These are phyloP conservation scores for Soucietia sequanensis DNA, from an alignment of 805 yeast species.

Conservation along the genomic window DNA sequence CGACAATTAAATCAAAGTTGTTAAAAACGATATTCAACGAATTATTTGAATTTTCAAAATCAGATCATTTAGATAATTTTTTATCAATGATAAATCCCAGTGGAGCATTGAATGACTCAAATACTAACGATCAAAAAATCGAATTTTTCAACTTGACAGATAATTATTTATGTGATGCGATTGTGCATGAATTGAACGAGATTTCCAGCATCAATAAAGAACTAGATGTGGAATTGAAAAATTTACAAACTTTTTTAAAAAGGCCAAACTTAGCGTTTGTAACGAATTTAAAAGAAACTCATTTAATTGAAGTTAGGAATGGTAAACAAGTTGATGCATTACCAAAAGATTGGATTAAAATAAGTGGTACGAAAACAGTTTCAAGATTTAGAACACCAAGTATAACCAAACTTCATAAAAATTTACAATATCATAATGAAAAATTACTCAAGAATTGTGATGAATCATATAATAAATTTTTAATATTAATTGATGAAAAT, in stretches of 20 bases:
- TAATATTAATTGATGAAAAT: constrained; percentile 31
- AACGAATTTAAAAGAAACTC: constrained; percentile 63
- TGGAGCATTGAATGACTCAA: constrained; percentile 51
- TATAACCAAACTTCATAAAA: constrained; percentile 49
- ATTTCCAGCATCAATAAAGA: constrained; percentile 45
- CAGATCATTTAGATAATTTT: constrained; percentile 30
- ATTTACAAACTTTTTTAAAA: constrained; percentile 44
- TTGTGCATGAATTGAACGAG: constrained; percentile 32
- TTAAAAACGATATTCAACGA: constrained; percentile 37
- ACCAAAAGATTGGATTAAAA: constrained; percentile 77
- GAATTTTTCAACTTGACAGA: constrained; percentile 40
- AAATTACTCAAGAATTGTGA: constrained; percentile 46
- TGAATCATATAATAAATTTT: constrained; percentile 41
- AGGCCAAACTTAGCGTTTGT: constrained; percentile 58
- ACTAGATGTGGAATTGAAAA: constrained; percentile 52
- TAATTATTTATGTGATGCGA: constrained; percentile 35
- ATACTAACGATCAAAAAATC: constrained; percentile 42
- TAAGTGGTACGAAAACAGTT: constrained; percentile 65
- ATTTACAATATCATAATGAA: constrained; percentile 62
- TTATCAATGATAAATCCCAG: constrained; percentile 52
- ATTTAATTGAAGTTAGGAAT: constrained; percentile 73
- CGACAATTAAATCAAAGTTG: constrained; percentile 29
- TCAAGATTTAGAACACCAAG: constrained; percentile 72
- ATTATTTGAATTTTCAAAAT: constrained; percentile 32
- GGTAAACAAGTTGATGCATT: constrained; percentile 50